Conservation (phyloP, 768 basidiomycete genomes). For the Serpula lacrymans region DNA sequence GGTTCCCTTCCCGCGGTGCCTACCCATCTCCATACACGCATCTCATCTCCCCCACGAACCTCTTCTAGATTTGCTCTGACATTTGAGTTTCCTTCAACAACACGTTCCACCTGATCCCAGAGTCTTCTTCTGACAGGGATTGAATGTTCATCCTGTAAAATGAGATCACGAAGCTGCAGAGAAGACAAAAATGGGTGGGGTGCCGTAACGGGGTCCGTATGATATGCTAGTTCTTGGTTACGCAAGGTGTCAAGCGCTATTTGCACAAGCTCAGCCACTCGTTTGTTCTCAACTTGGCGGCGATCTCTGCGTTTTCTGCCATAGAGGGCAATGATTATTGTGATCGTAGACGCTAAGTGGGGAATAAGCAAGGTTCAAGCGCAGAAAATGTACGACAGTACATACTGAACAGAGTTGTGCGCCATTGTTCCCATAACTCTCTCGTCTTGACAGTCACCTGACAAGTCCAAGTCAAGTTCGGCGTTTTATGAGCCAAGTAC, state of each 20-base stretch:
- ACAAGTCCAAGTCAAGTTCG: constrained; percentile 66
- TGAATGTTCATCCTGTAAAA: constrained; percentile 80
- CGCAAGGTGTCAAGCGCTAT: constrained; percentile 76
- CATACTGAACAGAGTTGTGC: constrained; percentile 59
- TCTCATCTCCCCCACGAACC: constrained; percentile 79
- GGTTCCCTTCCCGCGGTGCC: constrained; percentile 44
- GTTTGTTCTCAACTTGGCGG: constrained; percentile 55
- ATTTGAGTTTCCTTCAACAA: constrained; percentile 90
- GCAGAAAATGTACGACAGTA: constrained; percentile 4
- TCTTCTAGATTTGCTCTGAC: constrained; percentile 84
- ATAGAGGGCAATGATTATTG: constrained; percentile 12
- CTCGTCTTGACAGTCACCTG: constrained; percentile 60
- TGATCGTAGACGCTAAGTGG: constrained; percentile 28
- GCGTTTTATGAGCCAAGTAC: constrained; percentile 72
- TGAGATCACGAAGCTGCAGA: constrained; percentile 81
- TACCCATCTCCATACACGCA: constrained; percentile 90
- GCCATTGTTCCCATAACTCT: constrained; percentile 69
- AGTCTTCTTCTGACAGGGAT: constrained; percentile 58
- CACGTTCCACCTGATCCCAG: constrained; percentile 79
- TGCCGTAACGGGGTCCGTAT: constrained; percentile 73
- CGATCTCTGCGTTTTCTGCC: constrained; percentile 38
- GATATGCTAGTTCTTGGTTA: constrained; percentile 79
- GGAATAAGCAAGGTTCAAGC: constrained; percentile 15
- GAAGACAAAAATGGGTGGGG: constrained; percentile 80
- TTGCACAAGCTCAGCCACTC: constrained; percentile 72